phyloP scores from a whole-genome alignment of 352 stramenopile genomes.

The Globisporangium okanoganense region DNA sequence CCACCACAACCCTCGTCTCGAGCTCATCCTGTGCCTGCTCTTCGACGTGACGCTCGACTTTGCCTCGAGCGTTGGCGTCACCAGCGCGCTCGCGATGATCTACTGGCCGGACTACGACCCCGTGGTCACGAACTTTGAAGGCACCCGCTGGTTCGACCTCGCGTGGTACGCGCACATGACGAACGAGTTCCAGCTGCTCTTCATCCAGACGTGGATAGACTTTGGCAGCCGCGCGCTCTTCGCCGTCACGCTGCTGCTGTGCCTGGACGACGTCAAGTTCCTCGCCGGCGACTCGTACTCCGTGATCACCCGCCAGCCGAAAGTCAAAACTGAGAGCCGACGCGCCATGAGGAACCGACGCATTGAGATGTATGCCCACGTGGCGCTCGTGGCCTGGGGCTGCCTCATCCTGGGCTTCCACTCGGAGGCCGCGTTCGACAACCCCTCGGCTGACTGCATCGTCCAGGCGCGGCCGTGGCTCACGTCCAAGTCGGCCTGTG shows the following conservation, averaged over 20 bases:
- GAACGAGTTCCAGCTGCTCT: slow-evolving; percentile 39
- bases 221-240: slow-evolving; percentile 18
- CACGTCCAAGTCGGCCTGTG: slow-evolving; percentile 26
- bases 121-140: slow-evolving; percentile 11
- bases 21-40: slow-evolving; percentile 29
- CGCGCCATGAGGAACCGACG: not conserved
- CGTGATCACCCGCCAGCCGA: too few relatives aligned
- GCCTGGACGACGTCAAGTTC: slow-evolving; percentile 20
- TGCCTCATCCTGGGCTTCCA: slow-evolving; percentile 26
- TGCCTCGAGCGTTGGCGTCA: slow-evolving; percentile 32
- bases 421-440: slow-evolving; percentile 11
- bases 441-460: slow-evolving; percentile 16
- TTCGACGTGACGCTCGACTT: slow-evolving; percentile 28
- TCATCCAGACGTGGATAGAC: slow-evolving; percentile 19
- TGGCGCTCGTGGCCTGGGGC: slow-evolving; percentile 24
- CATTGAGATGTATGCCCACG: slow-evolving; percentile 5
- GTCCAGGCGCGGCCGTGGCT: slow-evolving; percentile 40
- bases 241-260: slow-evolving; percentile 9
- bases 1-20: slow-evolving; percentile 11
- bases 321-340: not conserved
- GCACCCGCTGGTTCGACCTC: slow-evolving; percentile 31
- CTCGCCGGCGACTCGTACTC: slow-evolving; percentile 13
- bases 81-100: slow-evolving; percentile 11
- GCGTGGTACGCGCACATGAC: slow-evolving; percentile 32
- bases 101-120: slow-evolving; percentile 26